Evolutionary conservation across 139 green algal genomes (phyloP).

Genomic region (Picochlorum sp.): DNA sequence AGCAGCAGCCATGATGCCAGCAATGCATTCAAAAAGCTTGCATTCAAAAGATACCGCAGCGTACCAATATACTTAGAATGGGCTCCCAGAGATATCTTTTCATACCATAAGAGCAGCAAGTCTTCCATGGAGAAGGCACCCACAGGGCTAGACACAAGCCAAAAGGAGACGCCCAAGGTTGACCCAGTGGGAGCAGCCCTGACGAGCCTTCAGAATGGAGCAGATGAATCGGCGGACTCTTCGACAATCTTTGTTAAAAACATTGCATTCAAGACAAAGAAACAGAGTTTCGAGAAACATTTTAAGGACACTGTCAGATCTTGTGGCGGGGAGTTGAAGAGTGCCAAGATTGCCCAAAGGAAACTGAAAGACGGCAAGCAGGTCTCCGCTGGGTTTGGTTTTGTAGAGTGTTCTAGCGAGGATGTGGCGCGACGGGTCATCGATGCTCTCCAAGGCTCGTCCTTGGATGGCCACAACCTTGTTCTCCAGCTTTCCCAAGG

Average conservation of each 20-base stretch:
- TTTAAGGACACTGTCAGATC: slow-evolving; percentile 59
- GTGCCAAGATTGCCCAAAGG: slow-evolving; percentile 40
- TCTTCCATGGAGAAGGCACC: slow-evolving; percentile 13
- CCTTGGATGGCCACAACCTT: slow-evolving; percentile 88
- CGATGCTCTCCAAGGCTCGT: slow-evolving; percentile 60
- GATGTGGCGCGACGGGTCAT: slow-evolving; percentile 53
- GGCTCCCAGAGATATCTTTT: slow-evolving; percentile 82
- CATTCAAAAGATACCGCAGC: slow-evolving; percentile 91
- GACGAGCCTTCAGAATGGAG: slow-evolving; percentile 2
- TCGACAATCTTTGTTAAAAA: slow-evolving; percentile 92
- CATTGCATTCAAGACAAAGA: slow-evolving; percentile 76
- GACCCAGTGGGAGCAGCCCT: background rate
- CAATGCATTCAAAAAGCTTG: slow-evolving; percentile 70
- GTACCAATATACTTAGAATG: slow-evolving; percentile 97
- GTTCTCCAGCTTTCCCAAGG: slow-evolving; percentile 60
- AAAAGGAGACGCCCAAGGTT: background rate
- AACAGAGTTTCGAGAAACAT: slow-evolving; percentile 50
- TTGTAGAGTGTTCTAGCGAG: slow-evolving; percentile 75
- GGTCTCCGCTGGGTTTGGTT: slow-evolving; percentile 77
- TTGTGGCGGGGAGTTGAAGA: slow-evolving; percentile 44
- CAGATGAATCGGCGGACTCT: slow-evolving; percentile 22
- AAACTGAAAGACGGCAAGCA: slow-evolving; percentile 46
- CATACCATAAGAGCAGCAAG: background rate
- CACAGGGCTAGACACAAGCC: background rate
- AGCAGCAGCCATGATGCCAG: slow-evolving; percentile 48